A percentile compares a stretch with the other conserved stretches of the same genome.
These are phyloP conservation scores for Apiotrichum gamsii DNA, from an alignment of 1,284 basidiomycete species.

Conservation along the genomic window DNA sequence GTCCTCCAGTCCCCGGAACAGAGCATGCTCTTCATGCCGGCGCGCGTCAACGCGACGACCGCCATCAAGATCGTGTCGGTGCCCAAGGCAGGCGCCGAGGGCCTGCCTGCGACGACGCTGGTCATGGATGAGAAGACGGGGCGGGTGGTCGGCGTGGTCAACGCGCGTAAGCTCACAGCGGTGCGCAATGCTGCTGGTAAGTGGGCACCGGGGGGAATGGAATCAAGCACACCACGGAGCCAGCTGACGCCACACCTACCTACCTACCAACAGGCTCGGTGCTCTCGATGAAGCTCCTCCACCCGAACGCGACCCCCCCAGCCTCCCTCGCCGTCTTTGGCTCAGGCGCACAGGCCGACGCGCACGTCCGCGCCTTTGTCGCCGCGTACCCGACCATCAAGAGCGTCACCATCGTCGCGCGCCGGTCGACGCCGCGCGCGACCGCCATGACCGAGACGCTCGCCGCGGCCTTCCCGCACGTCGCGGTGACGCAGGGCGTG, in stretches of 20 bases:
- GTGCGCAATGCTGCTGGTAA: slow-evolving; percentile 71
- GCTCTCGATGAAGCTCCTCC: slow-evolving; percentile 58
- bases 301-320: slow-evolving; percentile 43
- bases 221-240: not conserved
- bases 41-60: slow-evolving; percentile 42
- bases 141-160: slow-evolving; percentile 62
- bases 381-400: slow-evolving; percentile 55
- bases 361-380: slow-evolving; percentile 61
- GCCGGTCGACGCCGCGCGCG: slow-evolving; percentile 55
- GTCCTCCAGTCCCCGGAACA: slow-evolving; percentile 22
- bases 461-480: slow-evolving; percentile 46
- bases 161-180: slow-evolving; percentile 68
- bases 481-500: slow-evolving; percentile 29
- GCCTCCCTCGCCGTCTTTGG: slow-evolving; percentile 62
- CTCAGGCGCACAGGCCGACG: slow-evolving; percentile 59
- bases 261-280: slow-evolving; percentile 58
- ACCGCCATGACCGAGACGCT: slow-evolving; percentile 49
- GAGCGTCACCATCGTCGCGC: slow-evolving; percentile 59
- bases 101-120: slow-evolving; percentile 68
- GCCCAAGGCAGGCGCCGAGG: slow-evolving; percentile 52
- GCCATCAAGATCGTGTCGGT: slow-evolving; percentile 66
- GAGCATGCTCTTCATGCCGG: slow-evolving; percentile 47
- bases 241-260: not conserved
- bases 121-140: slow-evolving; percentile 67
- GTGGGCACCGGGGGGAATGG: slow-evolving; percentile 22